These are phyloP conservation scores for Citrullus mucosospermus DNA, from an alignment of 306 rosid species.

Conservation along the genomic window DNA sequence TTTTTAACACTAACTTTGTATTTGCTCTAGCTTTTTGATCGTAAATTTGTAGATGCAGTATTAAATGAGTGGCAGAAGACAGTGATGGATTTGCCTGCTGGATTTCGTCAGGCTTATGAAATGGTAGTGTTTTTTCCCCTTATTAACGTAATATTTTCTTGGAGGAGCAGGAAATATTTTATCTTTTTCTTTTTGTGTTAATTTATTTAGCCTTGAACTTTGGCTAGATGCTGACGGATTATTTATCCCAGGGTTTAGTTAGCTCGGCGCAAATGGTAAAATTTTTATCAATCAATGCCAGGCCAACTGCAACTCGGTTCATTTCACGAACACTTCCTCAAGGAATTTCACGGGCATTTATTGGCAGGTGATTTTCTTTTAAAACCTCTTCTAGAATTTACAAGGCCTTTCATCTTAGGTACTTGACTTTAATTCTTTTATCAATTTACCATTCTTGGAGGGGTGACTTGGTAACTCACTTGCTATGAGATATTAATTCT, in stretches of 20 bases:
- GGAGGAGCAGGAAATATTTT: slow-evolving; percentile 3
- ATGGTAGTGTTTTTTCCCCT: slow-evolving; percentile 36
- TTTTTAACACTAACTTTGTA: slow-evolving; percentile 11
- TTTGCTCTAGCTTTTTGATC: slow-evolving; percentile 72
- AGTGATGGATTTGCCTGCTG: slow-evolving; percentile 95
- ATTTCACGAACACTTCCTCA: slow-evolving; percentile 69
- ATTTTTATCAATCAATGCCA: slow-evolving; percentile 71
- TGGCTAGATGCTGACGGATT: slow-evolving; percentile 21
- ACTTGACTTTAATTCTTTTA: neutral
- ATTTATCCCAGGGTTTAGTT: slow-evolving; percentile 66
- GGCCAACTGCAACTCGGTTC: slow-evolving; percentile 77
- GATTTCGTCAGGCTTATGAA: slow-evolving; percentile 95
- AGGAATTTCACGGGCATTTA: slow-evolving; percentile 76
- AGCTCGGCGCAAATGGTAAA: slow-evolving; percentile 98
- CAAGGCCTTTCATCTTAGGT: neutral
- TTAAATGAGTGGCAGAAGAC: slow-evolving; percentile 93
- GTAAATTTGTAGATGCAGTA: slow-evolving; percentile 87
- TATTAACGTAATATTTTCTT: slow-evolving; percentile 3
- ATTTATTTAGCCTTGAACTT: neutral
- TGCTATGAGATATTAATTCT: neutral
- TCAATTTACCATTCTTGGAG: neutral
- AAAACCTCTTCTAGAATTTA: neutral
- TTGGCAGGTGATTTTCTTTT: slow-evolving; percentile 66
- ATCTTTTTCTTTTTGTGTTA: neutral
- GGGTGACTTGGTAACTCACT: neutral